Evolutionary conservation across 495 filamentous ascomycete genomes (phyloP), one percentile per base, ranked within the genome.

Genomic region (Symbiotaphrina buchneri): DNA sequence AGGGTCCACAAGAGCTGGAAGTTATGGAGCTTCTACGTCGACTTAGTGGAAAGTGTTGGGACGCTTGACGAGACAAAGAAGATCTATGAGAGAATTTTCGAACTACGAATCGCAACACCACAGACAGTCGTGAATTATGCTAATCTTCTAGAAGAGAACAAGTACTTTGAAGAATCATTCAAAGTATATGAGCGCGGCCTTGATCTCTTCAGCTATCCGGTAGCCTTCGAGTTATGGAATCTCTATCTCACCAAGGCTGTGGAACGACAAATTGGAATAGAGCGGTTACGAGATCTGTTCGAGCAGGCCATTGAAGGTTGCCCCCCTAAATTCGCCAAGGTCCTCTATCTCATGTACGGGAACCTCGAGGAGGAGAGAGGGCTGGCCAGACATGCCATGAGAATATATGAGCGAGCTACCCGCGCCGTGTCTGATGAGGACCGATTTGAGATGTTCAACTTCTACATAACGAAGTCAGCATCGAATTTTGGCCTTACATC

Each of bases 1-100:
- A 67, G 90, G 35, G 76, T 99, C 5, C 90, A 99, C 54, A 99
- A 95, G 61, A 90, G 81, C 47, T 99, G 90, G 90, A 99, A 95
- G 49, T 54, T 99, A 10, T 99, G 87, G 87, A 87, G 79, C 58
- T 99, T 95, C 62, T 99, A 99, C 43, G 84, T 99, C 23, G 87
- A 99, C 51, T 65, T 99, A 0, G 85, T 99, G 7, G 87, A 99
- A 48, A 87, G 80, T 52, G 83, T 92, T 11, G 70, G 74, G 35
- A 81, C 78, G 0, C 54, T 95, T 3, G 85, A 94, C 6, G 85
- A 95, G 52, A 95, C 87, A 7, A 74, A 69, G 46, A 83, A 77
- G 47, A 68, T 95, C 10, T 99, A 99, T 51, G 87, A 95, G 40
- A 62, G 90, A 30, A 94, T 95, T 42, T 99, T 99, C 49, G 90